Conservation (phyloP, 352 stramenopile genomes). For the Pythium monospermum region DNA sequence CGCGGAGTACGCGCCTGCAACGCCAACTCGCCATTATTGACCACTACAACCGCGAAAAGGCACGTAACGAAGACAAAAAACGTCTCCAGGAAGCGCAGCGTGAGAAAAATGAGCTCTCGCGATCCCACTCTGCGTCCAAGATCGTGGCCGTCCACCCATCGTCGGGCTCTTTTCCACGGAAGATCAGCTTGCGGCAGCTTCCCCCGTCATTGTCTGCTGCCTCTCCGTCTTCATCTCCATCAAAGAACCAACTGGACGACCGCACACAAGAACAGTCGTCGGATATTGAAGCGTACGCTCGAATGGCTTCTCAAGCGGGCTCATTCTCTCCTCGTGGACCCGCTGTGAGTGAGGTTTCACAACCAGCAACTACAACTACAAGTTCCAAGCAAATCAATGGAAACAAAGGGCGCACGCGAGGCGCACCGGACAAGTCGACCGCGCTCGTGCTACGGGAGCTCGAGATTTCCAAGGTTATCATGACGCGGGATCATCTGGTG, state of each 20-base stretch:
- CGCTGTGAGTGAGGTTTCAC: not conserved
- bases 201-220: not conserved
- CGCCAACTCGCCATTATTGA: conserved; percentile 24
- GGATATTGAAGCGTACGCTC: conserved; percentile 2
- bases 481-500: conserved; percentile 51
- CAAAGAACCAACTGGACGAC: conserved; percentile 18
- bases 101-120: not conserved
- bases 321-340: not conserved
- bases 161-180: conserved; percentile 5
- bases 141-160: not conserved
- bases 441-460: conserved; percentile 43
- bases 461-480: conserved; percentile 48
- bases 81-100: conserved; percentile 5
- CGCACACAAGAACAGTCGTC: not conserved
- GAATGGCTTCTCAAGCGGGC: not conserved
- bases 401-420: not conserved
- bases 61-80: not conserved
- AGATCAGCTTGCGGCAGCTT: conserved; percentile 18
- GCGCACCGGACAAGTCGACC: conserved; percentile 12
- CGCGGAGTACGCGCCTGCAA: conserved; percentile 10
- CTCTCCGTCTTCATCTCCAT: not conserved
- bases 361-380: not conserved
- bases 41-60: conserved; percentile 8
- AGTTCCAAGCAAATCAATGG: not conserved
- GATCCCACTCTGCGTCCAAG: not conserved